A percentile compares a stretch with the other conserved stretches of the same genome.
phyloP scores from a whole-genome alignment of 805 yeast species.

The Novakomyces olei region DNA sequence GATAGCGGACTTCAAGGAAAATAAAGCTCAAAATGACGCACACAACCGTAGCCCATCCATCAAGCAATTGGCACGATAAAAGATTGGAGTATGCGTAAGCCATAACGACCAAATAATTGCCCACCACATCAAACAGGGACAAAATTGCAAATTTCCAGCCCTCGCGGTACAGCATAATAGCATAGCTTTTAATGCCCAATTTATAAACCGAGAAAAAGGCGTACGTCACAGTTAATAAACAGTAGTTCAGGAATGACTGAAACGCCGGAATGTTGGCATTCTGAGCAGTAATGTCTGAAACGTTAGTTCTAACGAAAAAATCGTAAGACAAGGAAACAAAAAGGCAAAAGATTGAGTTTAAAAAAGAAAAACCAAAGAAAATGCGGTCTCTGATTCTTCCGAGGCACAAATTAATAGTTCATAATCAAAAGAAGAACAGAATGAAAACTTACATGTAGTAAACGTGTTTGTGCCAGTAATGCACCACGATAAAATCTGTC shows the following conservation, averaged over 20 bases:
- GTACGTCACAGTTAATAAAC: slow-evolving; percentile 18
- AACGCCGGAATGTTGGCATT: slow-evolving; percentile 24
- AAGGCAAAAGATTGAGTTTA: too few relatives aligned
- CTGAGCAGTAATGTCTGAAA: slow-evolving; percentile 17
- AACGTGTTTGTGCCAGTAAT: slow-evolving; percentile 23
- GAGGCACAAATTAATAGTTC: too few relatives aligned
- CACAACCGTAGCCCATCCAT: slow-evolving; percentile 24
- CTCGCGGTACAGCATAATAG: slow-evolving; percentile 14
- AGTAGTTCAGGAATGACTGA: slow-evolving; percentile 22
- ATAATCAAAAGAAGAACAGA: too few relatives aligned
- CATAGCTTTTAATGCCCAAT: slow-evolving; percentile 19
- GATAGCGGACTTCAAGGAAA: slow-evolving; percentile 23
- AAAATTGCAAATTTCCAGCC: slow-evolving; percentile 23
- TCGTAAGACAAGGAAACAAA: too few relatives aligned
- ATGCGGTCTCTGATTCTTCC: too few relatives aligned
- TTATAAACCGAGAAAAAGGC: slow-evolving; percentile 20
- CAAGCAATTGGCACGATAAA: slow-evolving; percentile 22
- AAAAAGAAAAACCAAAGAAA: too few relatives aligned
- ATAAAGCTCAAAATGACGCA: slow-evolving; percentile 22
- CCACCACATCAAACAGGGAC: slow-evolving; percentile 25
- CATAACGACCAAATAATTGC: slow-evolving; percentile 24
- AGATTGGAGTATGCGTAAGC: slow-evolving; percentile 24
- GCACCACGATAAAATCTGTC: slow-evolving; percentile 22
- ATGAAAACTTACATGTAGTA: too few relatives aligned
- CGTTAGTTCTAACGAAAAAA: too few relatives aligned